Evolutionary conservation across 768 basidiomycete genomes (phyloP), one percentile per base, ranked within the genome.

Genomic region (Russula emetica): DNA sequence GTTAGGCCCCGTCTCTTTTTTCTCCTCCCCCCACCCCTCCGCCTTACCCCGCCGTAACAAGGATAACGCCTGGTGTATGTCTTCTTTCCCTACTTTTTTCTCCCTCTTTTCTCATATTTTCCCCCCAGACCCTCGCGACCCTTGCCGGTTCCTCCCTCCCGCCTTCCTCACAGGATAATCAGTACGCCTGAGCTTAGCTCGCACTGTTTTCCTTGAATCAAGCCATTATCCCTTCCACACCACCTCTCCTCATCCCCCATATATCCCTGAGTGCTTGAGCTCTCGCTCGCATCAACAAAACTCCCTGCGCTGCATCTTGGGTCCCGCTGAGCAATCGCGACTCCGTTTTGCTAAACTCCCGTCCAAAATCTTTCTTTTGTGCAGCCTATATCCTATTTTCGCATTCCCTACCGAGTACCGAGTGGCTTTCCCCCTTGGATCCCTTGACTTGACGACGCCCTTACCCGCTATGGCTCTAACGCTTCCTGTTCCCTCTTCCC

Each of bases 61-160:
- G 79, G 79, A 81, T 77, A 75, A 76, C 79, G 79, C 79, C 77
- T 81, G 79, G 78, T 63, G 79, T 81, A 60, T 24, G 47, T 26
- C 10, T 32, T 26, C 14, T 3, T 32, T 56, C 5, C 38, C 5
- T 22, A 20, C 28, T 30, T 10, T 20, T 53, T 44, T 8, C 38
- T 65, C 45, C 32, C 38, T 0, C 38, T 55, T 30, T 40, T 13
- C 32, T 42, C n/a, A 32, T 24, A 51, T 38, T 34, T 55, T 51
- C 2, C 40, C 58, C 52, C 45, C 71, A 90, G 87, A 83, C 83
- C 62, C 90, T 92, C 90, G 90, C 90, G 90, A 92, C 90, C 90
- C 91, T 92, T 92, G 86, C 81, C 88, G 88, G 87, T 85, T 78
- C 82, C 88, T 76, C 77, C 76, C 69, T 70, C 72, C 83, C 87